phyloP scores from a whole-genome alignment of 1,284 basidiomycete genomes.

The Microbotryum saponariae region DNA sequence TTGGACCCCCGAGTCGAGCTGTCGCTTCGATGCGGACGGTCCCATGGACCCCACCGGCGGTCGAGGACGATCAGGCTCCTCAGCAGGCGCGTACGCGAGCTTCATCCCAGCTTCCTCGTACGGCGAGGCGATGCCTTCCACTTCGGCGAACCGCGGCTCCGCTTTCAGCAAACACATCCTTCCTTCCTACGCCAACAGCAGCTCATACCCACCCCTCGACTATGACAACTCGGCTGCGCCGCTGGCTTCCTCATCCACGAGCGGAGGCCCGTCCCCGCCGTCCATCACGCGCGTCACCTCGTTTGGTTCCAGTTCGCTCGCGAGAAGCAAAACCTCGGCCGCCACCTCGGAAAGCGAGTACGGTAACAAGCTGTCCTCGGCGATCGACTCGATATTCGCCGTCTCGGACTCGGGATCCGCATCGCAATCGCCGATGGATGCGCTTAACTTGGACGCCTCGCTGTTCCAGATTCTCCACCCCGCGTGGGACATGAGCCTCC shows the following conservation, averaged over 20 bases:
- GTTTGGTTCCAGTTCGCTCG: too few relatives aligned
- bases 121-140: neutral
- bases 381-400: neutral
- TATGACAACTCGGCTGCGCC: neutral
- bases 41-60: neutral
- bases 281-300: too few relatives aligned
- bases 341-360: neutral
- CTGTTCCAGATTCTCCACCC: slow-evolving; percentile 22
- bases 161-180: neutral
- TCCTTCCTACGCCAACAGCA: slow-evolving; percentile 3
- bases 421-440: slow-evolving; percentile 8
- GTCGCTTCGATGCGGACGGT: neutral
- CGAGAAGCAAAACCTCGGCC: neutral
- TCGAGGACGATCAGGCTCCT: neutral
- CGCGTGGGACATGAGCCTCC: slow-evolving; percentile 17
- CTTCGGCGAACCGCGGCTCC: neutral
- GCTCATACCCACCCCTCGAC: slow-evolving; percentile 12
- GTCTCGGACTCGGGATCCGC: neutral
- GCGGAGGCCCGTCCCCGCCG: too few relatives aligned
- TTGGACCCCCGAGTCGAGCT: slow-evolving; percentile 7
- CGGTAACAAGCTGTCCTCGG: neutral
- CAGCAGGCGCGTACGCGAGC: neutral
- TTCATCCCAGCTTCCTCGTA: slow-evolving; percentile 1
- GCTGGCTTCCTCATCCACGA: too few relatives aligned
- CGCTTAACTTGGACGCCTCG: slow-evolving; percentile 12